These are phyloP conservation scores for Onygena corvina DNA, from an alignment of 2,329 filamentous ascomycete genomes.

Conservation along the genomic window DNA sequence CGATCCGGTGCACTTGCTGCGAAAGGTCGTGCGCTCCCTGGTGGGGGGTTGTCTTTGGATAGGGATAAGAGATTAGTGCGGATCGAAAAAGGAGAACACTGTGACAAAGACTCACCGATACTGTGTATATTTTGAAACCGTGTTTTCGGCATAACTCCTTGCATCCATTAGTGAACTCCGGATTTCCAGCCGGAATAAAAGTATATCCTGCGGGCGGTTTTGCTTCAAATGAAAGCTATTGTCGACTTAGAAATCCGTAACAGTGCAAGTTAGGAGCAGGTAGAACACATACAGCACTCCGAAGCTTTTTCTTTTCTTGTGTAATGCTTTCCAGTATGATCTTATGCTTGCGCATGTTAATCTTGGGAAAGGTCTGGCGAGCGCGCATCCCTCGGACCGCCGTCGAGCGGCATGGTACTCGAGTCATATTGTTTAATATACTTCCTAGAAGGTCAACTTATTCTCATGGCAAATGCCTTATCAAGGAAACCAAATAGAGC, in stretches of 20 bases:
- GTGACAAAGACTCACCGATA: conserved; percentile 43
- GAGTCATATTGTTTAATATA: conserved; percentile 23
- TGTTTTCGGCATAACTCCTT: conserved; percentile 48
- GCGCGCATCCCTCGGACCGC: conserved; percentile 26
- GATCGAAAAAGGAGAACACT: background rate
- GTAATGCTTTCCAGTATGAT: conserved; percentile 47
- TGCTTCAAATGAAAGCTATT: conserved; percentile 44
- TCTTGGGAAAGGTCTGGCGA: conserved; percentile 24
- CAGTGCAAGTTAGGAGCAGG: conserved; percentile 3
- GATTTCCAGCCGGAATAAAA: conserved; percentile 49
- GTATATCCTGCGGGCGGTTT: conserved; percentile 48
- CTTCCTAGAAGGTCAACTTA: conserved; percentile 4
- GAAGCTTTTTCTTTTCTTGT: conserved; percentile 49
- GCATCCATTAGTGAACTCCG: conserved; percentile 46
- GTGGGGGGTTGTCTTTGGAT: conserved; percentile 38
- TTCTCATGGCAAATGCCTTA: background rate
- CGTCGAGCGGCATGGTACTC: conserved; percentile 26
- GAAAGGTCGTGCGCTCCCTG: conserved; percentile 42
- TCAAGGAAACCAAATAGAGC: background rate
- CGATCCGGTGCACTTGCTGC: conserved; percentile 49
- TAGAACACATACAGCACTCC: conserved; percentile 36
- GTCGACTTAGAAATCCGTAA: conserved; percentile 24
- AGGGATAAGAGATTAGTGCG: background rate
- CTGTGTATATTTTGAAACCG: conserved; percentile 44
- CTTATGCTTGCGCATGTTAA: conserved; percentile 39